These are phyloP conservation scores for Sclerotinia minor DNA, from an alignment of 2,329 filamentous ascomycete genomes.

Conservation along the genomic window DNA sequence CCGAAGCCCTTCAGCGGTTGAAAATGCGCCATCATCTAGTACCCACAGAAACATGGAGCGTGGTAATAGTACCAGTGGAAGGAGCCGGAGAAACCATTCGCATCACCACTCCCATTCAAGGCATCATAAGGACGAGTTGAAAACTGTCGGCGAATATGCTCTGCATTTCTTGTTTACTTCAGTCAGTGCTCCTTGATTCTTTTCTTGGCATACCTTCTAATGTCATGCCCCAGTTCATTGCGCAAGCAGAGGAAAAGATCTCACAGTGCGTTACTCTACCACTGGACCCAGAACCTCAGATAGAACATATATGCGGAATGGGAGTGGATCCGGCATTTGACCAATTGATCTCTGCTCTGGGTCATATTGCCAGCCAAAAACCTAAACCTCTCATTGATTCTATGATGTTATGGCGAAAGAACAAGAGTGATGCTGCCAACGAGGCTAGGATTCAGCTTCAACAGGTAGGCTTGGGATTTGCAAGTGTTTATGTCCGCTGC, in stretches of 20 bases:
- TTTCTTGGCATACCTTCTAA: conserved; percentile 30
- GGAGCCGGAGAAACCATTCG: conserved; percentile 70
- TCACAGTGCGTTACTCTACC: conserved; percentile 80
- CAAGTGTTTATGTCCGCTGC: conserved; percentile 4
- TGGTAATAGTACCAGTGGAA: conserved; percentile 58
- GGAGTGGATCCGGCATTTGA: conserved; percentile 88
- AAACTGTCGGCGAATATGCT: conserved; percentile 97
- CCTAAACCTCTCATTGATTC: conserved; percentile 95
- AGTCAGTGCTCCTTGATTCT: conserved; percentile 49
- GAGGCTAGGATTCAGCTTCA: conserved; percentile 62
- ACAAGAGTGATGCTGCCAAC: conserved; percentile 85
- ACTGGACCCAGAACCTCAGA: conserved; percentile 76
- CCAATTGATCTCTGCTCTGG: conserved; percentile 87
- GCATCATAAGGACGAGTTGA: conserved; percentile 70
- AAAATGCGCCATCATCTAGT: conserved; percentile 47
- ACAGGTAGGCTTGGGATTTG: conserved; percentile 43
- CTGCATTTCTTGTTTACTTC: conserved; percentile 95
- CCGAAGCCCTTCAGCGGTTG: conserved; percentile 45
- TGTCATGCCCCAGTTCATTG: conserved; percentile 68
- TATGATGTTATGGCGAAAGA: conserved; percentile 97
- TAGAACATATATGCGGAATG: conserved; percentile 88
- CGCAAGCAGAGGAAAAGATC: conserved; percentile 94
- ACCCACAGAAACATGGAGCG: conserved; percentile 58
- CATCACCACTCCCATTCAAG: conserved; percentile 67
- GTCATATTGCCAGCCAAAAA: conserved; percentile 90